phyloP scores from a whole-genome alignment of 2,329 filamentous ascomycete species.

The Pseudovirgaria hyperparasitica region DNA sequence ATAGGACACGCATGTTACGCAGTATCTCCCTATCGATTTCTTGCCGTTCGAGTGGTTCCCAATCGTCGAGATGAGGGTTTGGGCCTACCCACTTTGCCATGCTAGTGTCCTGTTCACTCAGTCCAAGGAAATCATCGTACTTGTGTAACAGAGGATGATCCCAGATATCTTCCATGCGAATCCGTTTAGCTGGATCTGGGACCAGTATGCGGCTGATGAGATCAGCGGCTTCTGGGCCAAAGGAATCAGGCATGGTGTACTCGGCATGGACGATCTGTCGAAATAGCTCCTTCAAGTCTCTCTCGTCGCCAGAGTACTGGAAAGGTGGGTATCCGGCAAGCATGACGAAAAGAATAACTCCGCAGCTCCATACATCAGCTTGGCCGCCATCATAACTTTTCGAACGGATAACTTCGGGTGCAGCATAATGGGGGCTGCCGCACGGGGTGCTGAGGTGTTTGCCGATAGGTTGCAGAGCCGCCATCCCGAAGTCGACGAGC shows the following conservation, averaged over 20 bases:
- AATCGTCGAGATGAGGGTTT: conserved; percentile 46
- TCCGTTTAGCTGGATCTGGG: conserved; percentile 63
- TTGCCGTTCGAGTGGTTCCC: conserved; percentile 45
- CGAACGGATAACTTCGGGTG: conserved; percentile 76
- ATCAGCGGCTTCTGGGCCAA: conserved; percentile 59
- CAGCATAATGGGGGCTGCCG: conserved; percentile 92
- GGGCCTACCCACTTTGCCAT: conserved; percentile 41
- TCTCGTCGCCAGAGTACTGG: conserved; percentile 32
- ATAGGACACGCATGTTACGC: conserved; percentile 76
- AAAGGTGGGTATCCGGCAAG: conserved; percentile 78
- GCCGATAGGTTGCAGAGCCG: conserved; percentile 70
- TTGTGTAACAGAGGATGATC: conserved; percentile 74
- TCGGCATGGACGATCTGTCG: conserved; percentile 37
- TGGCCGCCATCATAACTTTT: conserved; percentile 69
- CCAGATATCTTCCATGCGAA: conserved; percentile 74
- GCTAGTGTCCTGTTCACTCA: conserved; percentile 43
- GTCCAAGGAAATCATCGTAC: conserved; percentile 59
- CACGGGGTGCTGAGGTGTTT: conserved; percentile 80
- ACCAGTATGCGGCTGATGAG: conserved; percentile 71
- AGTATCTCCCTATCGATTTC: conserved; percentile 74
- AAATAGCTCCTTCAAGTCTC: conserved; percentile 52
- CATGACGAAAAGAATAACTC: conserved; percentile 69
- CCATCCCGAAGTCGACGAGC: conserved; percentile 97
- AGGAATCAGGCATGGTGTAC: conserved; percentile 32
- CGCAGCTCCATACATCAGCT: conserved; percentile 86